A percentile compares a stretch with the other conserved stretches of the same genome.
These are phyloP conservation scores for Populus deltoides DNA, from an alignment of 345 rosid genomes.

Conservation along the genomic window DNA sequence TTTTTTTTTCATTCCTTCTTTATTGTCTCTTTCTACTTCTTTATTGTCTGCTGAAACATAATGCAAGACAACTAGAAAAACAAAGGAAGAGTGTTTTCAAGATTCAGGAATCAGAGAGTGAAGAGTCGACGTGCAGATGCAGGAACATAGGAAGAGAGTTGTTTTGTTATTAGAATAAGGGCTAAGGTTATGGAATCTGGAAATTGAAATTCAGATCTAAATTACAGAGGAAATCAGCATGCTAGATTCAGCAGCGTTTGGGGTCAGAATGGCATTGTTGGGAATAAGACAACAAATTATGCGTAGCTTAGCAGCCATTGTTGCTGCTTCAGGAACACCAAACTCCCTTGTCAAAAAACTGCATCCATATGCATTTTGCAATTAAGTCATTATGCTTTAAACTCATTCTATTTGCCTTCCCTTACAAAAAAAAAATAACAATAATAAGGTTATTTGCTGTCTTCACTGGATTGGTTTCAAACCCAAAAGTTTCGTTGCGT, in stretches of 20 bases:
- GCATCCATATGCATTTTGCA: too few species aligned
- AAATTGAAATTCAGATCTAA: background rate
- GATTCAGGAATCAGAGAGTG: background rate
- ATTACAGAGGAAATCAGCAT: background rate
- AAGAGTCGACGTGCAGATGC: background rate
- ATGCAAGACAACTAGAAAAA: slow-evolving; percentile 19
- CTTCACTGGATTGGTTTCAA: too few species aligned
- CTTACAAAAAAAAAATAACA: too few species aligned
- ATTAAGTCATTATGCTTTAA: too few species aligned
- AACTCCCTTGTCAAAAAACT: too few species aligned
- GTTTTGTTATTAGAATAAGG: background rate
- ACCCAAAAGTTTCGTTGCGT: too few species aligned
- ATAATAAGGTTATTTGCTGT: too few species aligned
- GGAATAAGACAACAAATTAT: background rate
- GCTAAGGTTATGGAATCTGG: background rate
- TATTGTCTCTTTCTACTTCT: too few species aligned
- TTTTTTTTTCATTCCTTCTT: too few species aligned
- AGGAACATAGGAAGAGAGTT: background rate
- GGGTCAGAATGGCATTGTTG: background rate
- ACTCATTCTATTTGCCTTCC: too few species aligned
- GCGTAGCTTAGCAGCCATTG: background rate
- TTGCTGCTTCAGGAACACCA: background rate
- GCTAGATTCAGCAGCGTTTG: background rate
- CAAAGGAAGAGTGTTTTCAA: background rate
- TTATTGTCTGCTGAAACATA: too few species aligned